Conservation (phyloP, 2,329 filamentous ascomycete genomes). For the Cladosporium oxysporum region DNA sequence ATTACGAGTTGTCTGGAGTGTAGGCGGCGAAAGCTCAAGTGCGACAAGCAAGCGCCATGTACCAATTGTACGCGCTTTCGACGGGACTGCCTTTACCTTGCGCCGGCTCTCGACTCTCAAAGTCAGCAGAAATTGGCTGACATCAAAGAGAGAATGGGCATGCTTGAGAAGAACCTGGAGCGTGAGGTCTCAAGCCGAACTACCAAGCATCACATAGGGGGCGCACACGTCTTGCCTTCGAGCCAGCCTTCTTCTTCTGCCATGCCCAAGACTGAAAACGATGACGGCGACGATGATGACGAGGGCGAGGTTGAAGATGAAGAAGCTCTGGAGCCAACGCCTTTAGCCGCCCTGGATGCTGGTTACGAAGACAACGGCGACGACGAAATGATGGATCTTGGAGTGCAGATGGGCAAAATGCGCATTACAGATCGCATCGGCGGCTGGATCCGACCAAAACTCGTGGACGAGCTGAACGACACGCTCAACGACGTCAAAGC, state of each 20-base stretch:
- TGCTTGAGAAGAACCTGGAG: constrained; percentile 69
- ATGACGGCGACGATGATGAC: constrained; percentile 57
- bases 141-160: constrained; percentile 77
- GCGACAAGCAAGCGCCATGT: constrained; percentile 72
- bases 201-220: constrained; percentile 29
- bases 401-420: constrained; percentile 70
- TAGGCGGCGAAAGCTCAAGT: constrained; percentile 74
- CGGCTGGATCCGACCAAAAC: constrained; percentile 68
- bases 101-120: constrained; percentile 67
- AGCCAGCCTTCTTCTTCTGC: constrained; percentile 17
- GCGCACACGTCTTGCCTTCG: constrained; percentile 25
- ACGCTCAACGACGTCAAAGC: constrained; percentile 35
- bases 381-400: constrained; percentile 71
- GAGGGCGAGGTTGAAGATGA: constrained; percentile 59
- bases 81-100: constrained; percentile 64
- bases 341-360: constrained; percentile 64
- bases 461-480: constrained; percentile 65
- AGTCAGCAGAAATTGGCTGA: constrained; percentile 71
- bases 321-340: constrained; percentile 61
- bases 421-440: constrained; percentile 73
- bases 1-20: constrained; percentile 71
- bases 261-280: constrained; percentile 23
- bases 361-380: constrained; percentile 67
- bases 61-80: constrained; percentile 61
- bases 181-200: constrained; percentile 60